Evolutionary conservation across 805 yeast species (phyloP), one percentile per base, ranked within the genome.

Genomic region (Allodekkera sacchari): DNA sequence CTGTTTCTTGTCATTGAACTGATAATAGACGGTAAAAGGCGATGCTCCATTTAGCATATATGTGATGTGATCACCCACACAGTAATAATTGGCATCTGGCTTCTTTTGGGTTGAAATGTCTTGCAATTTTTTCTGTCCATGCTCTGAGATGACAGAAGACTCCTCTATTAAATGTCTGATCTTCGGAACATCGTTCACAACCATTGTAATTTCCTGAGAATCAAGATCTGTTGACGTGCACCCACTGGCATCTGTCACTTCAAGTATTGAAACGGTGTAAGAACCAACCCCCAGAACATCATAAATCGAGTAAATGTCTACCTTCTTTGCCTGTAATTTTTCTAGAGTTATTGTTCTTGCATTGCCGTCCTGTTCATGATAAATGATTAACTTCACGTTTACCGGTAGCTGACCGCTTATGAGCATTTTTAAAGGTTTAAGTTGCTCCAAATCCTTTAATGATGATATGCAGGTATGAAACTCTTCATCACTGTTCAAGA

Each of bases 21-120:
- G 68, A 52, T 92, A 92, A 31, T 63, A 71, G 4, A 94, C 68
- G 1, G 68, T 68, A 51, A 85, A 85, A 14, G 96, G 96, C 0
- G 94, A 73, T 4, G 71, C 61, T 3, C 97, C 97, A 11, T 71
- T 71, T 39, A 89, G 55, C 39, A 78, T 71, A 50, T 83, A 83
- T 1, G 80, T 66, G 17, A 92, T 72, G 38, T 82, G 80, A 39
- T 89, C 97, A 8, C 98, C 99, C 18, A 89, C 95, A 68, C 99
- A 92, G 48, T 77, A 80, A 45, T 80, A 71, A 22, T 38, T 43
- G 6, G 36, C 28, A 10, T 37, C 48, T 10, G 18, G 18, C 3
- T 27, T 38, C 20, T n/a, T 22, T 13, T 18, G 28, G 4, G 10
- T 18, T 16, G 27, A 25, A 12, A 16, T 32, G 5, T 31, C 31